Evolutionary conservation across 768 basidiomycete genomes (phyloP).

Genomic region (Cyclocybe aegerita): DNA sequence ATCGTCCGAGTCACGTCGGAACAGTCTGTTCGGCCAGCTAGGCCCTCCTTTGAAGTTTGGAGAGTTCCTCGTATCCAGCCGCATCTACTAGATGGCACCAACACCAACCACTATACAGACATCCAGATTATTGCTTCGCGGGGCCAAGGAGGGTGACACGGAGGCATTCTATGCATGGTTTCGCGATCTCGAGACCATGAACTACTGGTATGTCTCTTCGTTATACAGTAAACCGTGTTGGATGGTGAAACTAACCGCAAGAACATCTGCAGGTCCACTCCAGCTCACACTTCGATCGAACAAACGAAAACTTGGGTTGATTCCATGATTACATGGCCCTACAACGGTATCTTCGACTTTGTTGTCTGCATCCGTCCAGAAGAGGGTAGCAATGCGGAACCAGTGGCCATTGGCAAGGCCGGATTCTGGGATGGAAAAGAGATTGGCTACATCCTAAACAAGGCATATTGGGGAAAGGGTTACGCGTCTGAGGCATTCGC

Average conservation of each 20-base stretch:
- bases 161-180: constrained; percentile 14
- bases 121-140: constrained; percentile 17
- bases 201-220: constrained; percentile 15
- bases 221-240: background rate
- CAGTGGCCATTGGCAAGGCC: constrained; percentile 17
- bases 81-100: constrained; percentile 1
- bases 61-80: too few relatives aligned
- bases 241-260: background rate
- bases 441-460: constrained; percentile 21
- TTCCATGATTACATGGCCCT: constrained; percentile 16
- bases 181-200: constrained; percentile 17
- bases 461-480: constrained; percentile 22
- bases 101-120: constrained; percentile 18
- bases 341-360: constrained; percentile 22
- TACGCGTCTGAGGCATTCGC: constrained; percentile 21
- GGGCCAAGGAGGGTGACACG: constrained; percentile 12
- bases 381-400: constrained; percentile 1
- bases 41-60: too few relatives aligned
- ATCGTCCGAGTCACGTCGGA: too few relatives aligned
- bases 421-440: constrained; percentile 21
- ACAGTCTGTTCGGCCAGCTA: too few relatives aligned
- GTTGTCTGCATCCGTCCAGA: constrained; percentile 11
- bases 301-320: constrained; percentile 17
- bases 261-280: constrained; percentile 13
- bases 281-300: constrained; percentile 11